Evolutionary conservation across 352 stramenopile species (phyloP).

Genomic region (Globisporangium canariense): DNA sequence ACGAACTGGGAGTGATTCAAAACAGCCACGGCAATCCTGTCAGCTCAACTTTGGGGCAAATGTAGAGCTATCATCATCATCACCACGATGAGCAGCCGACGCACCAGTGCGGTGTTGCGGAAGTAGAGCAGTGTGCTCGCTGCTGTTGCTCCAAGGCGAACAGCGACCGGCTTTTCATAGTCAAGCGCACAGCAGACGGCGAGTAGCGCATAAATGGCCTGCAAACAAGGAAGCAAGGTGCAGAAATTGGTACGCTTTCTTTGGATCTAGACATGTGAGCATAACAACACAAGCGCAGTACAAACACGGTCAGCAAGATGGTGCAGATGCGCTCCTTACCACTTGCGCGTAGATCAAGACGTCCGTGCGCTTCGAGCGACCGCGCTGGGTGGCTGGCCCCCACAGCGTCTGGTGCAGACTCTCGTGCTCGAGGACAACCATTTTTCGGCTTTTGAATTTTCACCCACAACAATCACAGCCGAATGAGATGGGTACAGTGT

Average conservation of each 20-base stretch:
- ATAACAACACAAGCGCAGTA: neutral
- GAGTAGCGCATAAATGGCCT: slow-evolving; percentile 31
- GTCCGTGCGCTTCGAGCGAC: slow-evolving; percentile 43
- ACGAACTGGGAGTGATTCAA: slow-evolving; percentile 38
- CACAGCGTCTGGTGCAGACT: slow-evolving; percentile 59
- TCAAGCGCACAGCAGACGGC: slow-evolving; percentile 30
- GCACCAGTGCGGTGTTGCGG: slow-evolving; percentile 52
- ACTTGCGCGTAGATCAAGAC: slow-evolving; percentile 45
- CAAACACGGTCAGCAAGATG: neutral
- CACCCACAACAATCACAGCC: neutral
- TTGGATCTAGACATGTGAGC: neutral
- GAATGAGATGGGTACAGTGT: slow-evolving; percentile 1
- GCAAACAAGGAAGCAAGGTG: neutral
- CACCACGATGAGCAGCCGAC: neutral
- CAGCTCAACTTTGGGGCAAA: neutral
- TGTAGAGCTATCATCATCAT: neutral
- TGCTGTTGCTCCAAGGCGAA: slow-evolving; percentile 32
- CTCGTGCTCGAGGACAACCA: slow-evolving; percentile 69
- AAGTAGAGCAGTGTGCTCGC: slow-evolving; percentile 53
- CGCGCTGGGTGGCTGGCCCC: slow-evolving; percentile 36
- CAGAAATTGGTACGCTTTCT: neutral
- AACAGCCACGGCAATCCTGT: neutral
- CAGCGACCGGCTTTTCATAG: slow-evolving; percentile 53
- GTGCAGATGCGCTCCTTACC: slow-evolving; percentile 16
- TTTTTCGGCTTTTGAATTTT: slow-evolving; percentile 16